Conservation (phyloP, 495 filamentous ascomycete genomes). For the Thozetella sp. region DNA sequence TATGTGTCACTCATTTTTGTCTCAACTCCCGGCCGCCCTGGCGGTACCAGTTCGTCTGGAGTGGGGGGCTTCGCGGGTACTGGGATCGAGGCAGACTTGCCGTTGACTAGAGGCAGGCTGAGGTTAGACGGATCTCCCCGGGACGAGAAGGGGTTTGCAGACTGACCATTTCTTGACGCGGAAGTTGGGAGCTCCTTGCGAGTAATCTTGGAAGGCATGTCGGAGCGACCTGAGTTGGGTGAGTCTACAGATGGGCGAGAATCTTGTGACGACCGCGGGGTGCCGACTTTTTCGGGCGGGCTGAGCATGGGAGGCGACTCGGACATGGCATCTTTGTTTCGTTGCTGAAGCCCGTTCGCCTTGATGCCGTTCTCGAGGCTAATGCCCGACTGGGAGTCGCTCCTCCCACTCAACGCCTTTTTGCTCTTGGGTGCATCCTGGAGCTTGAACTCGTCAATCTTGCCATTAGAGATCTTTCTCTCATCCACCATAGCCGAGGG, state of each 20-base stretch:
- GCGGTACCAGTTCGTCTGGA: conserved; percentile 11
- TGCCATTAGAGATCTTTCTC: conserved; percentile 29
- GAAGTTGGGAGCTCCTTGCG: conserved; percentile 48
- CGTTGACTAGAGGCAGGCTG: conserved; percentile 31
- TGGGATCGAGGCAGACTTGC: conserved; percentile 30
- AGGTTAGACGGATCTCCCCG: conserved; percentile 6
- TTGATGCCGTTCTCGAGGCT: conserved; percentile 27
- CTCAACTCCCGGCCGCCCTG: conserved; percentile 32
- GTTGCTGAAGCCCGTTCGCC: conserved; percentile 20
- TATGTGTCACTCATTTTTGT: conserved; percentile 57
- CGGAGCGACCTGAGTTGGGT: conserved; percentile 14
- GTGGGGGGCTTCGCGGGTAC: conserved; percentile 4
- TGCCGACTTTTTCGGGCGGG: conserved; percentile 35
- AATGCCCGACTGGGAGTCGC: conserved; percentile 59
- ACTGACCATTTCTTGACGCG: conserved; percentile 37
- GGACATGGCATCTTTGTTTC: conserved; percentile 27
- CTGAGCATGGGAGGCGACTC: conserved; percentile 30
- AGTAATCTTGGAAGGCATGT: conserved; percentile 35
- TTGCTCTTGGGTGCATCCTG: conserved; percentile 75
- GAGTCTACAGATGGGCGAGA: conserved; percentile 45
- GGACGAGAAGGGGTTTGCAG: background rate
- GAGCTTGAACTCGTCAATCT: conserved; percentile 66
- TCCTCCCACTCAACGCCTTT: conserved; percentile 60
- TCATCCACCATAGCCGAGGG: conserved; percentile 45
- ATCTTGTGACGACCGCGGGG: conserved; percentile 51